Evolutionary conservation across 1,139 yeast genomes (phyloP).

Genomic region (Yamadazyma buinensis): DNA sequence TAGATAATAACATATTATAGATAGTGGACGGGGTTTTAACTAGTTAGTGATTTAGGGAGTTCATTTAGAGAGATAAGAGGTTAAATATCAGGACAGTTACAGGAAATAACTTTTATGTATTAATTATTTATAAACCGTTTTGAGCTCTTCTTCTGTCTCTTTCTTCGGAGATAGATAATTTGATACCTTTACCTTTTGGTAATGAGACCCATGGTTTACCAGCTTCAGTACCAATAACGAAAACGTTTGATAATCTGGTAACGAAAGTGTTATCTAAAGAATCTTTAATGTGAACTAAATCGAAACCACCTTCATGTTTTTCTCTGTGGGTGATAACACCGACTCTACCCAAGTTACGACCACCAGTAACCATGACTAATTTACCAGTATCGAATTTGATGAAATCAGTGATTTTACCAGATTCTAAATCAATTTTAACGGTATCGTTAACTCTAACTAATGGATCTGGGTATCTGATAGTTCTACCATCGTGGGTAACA

Average conservation of each 20-base stretch:
- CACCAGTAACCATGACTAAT: slow-evolving; percentile 97
- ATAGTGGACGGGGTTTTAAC: no score
- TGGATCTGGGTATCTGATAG: slow-evolving; percentile 99
- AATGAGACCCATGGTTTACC: slow-evolving; percentile 95
- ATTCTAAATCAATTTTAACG: slow-evolving; percentile 91
- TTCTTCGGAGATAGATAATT: slow-evolving; percentile 96
- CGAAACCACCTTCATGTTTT: slow-evolving; percentile 99
- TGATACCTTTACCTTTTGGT: slow-evolving; percentile 99
- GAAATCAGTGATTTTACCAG: slow-evolving; percentile 90
- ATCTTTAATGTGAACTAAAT: slow-evolving; percentile 97
- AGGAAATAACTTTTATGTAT: background rate
- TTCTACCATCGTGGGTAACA: slow-evolving; percentile 99
- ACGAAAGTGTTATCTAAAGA: slow-evolving; percentile 96
- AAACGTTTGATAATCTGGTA: slow-evolving; percentile 96
- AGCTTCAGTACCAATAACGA: slow-evolving; percentile 91
- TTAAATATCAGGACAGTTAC: no score
- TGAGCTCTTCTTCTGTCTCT: slow-evolving; percentile 98
- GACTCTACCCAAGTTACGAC: slow-evolving; percentile 99
- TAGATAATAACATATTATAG: no score
- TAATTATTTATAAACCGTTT: slow-evolving; percentile 36
- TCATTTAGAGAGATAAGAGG: no score
- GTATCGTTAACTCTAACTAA: slow-evolving; percentile 94
- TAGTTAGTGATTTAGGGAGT: no score
- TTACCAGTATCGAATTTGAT: slow-evolving; percentile 95
- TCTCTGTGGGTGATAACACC: slow-evolving; percentile 98